Percentiles rank a stretch among this genome's conserved stretches.
These are phyloP conservation scores for Neofusicoccum kwambonambiense DNA, from an alignment of 2,329 filamentous ascomycete species.

Conservation along the genomic window DNA sequence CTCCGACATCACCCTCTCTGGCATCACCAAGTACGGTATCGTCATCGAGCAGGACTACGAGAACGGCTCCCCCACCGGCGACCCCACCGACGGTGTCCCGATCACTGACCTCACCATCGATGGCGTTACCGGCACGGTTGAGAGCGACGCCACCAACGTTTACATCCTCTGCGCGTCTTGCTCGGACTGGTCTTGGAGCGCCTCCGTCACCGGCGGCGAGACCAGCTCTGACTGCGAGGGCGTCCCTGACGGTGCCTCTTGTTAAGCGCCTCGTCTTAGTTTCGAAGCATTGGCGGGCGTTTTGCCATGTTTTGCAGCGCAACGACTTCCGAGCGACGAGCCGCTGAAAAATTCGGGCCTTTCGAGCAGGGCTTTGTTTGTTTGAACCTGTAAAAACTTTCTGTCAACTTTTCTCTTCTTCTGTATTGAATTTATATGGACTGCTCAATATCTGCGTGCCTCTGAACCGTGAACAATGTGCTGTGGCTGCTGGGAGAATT, in stretches of 20 bases:
- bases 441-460: not conserved
- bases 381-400: slow-evolving; percentile 6
- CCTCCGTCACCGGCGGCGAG: slow-evolving; percentile 41
- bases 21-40: slow-evolving; percentile 51
- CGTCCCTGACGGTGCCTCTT: slow-evolving; percentile 37
- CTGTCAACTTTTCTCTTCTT: not conserved
- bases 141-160: slow-evolving; percentile 38
- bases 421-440: slow-evolving; percentile 2
- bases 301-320: no score
- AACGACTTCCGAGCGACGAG: not conserved
- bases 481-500: no score
- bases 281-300: not conserved
- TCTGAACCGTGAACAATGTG: no score
- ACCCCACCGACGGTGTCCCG: slow-evolving; percentile 48
- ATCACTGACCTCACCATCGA: slow-evolving; percentile 46
- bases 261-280: slow-evolving; percentile 24
- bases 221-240: slow-evolving; percentile 33
- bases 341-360: not conserved
- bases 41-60: slow-evolving; percentile 55
- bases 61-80: slow-evolving; percentile 45
- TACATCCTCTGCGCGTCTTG: slow-evolving; percentile 59
- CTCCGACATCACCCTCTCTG: slow-evolving; percentile 46
- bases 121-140: slow-evolving; percentile 42
- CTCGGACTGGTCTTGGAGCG: slow-evolving; percentile 56
- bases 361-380: not conserved